Evolutionary conservation across 176 grass and related monocot genomes (phyloP), one percentile per base, ranked within the genome.

Genomic region (Bothriochloa decipiens): DNA sequence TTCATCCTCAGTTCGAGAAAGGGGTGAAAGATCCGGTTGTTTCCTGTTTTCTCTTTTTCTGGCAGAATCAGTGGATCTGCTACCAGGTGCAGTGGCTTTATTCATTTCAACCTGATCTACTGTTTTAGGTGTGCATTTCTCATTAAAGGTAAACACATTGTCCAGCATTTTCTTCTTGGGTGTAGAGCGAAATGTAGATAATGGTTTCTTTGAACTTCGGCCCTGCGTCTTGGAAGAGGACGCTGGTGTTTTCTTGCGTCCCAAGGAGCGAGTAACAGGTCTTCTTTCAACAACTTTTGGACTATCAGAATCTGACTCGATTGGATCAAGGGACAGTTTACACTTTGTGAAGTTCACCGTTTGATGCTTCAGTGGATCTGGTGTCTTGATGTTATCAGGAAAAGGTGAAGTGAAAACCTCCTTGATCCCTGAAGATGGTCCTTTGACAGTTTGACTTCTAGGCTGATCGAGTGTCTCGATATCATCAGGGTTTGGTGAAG

Each of bases 271-370:
- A 77, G 91, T 96, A 84, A 91, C 68, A 89, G 80, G 96, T 84
- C 78, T 91, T 72, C 20, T 71, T 58, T 91, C 86, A 67, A 86
- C 88, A 88, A 85, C 83, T 74, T 94, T 93, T 71, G 77, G 91
- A 82, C 91, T 87, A 40, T 91, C 91, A 45, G 88, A 96, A 87
- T 92, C 88, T 76, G 89, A 89, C 89, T 96, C 96, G 76, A 99
- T 95, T 71, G 89, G 84, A 88, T 96, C 93, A 72, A 87, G 90
- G 65, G 77, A 94, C 15, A 72, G 86, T 77, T 92, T 93, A 84
- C 45, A 74, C 84, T 93, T 89, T 60, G 71, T 74, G 63, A 81
- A 84, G 81, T 88, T 76, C 22, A 35, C 80, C 37, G 84, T 81
- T 88, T 97, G 87, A 89, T n/a, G 75, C 25, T 73, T 86, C 58